Conservation (phyloP, 2,329 filamentous ascomycete species). For the Cercospora canescens region DNA sequence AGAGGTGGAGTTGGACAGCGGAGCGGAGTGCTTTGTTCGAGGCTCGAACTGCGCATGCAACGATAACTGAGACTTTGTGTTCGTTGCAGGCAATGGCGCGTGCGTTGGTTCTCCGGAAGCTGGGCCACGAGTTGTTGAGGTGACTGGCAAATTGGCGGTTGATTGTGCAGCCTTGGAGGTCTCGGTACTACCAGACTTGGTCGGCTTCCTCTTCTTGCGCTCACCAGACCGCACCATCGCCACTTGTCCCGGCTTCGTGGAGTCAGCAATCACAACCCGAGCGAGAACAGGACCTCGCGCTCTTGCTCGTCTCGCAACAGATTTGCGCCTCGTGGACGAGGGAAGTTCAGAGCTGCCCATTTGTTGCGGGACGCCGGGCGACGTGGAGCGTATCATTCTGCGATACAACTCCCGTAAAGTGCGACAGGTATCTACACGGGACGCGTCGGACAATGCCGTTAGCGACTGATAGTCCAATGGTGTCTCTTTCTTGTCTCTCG, state of each 20-base stretch:
- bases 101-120: not conserved
- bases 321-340: not conserved
- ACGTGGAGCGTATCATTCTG: conserved; percentile 17
- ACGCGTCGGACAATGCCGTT: conserved; percentile 47
- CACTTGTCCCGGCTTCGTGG: conserved; percentile 29
- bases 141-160: conserved; percentile 2
- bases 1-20: not conserved
- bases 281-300: conserved; percentile 29
- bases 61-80: not conserved
- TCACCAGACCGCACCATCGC: conserved; percentile 30
- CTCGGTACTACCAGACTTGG: not conserved
- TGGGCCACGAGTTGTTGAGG: not conserved
- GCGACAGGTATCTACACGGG: conserved; percentile 46
- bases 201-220: conserved; percentile 18
- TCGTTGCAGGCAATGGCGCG: not conserved
- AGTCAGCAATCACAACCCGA: conserved; percentile 33
- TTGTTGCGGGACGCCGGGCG: not conserved
- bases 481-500: conserved; percentile 35
- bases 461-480: conserved; percentile 46
- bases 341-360: not conserved
- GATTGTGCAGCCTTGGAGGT: conserved; percentile 13
- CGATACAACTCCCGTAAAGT: conserved; percentile 43
- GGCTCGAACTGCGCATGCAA: conserved; percentile 1
- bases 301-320: conserved; percentile 16
- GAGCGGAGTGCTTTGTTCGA: conserved; percentile 22